Conservation (phyloP, 2,329 filamentous ascomycete species). For the Sclerotinia nivalis region DNA sequence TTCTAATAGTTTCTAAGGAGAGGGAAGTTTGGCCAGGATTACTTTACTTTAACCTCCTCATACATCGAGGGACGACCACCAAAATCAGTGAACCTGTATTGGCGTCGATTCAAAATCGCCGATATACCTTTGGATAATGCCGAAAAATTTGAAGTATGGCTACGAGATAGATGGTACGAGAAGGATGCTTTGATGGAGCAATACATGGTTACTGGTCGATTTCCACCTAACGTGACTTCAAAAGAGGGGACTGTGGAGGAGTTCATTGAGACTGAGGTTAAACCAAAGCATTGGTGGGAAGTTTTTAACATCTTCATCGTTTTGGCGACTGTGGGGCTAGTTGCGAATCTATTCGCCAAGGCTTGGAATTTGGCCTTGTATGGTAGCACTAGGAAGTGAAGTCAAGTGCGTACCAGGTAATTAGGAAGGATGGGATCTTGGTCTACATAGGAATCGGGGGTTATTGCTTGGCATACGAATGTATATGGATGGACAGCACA, state of each 20-base stretch:
- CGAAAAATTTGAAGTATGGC: slow-evolving; percentile 79
- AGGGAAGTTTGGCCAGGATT: slow-evolving; percentile 83
- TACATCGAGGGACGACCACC: slow-evolving; percentile 87
- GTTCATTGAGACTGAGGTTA: slow-evolving; percentile 42
- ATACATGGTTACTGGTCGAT: slow-evolving; percentile 74
- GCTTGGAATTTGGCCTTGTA: slow-evolving; percentile 29
- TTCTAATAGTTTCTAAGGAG: slow-evolving; percentile 44
- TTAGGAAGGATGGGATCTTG: not conserved
- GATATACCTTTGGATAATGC: slow-evolving; percentile 78
- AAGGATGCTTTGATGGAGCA: slow-evolving; percentile 89
- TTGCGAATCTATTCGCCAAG: slow-evolving; percentile 35
- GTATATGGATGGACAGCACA: slow-evolving; percentile 14
- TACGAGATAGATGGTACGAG: slow-evolving; percentile 83
- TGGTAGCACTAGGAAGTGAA: slow-evolving; percentile 4
- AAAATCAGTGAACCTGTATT: slow-evolving; percentile 96
- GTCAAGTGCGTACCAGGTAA: not conserved
- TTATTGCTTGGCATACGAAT: not conserved
- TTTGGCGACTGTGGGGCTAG: slow-evolving; percentile 35
- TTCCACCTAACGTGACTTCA: slow-evolving; percentile 53
- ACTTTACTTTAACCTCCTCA: slow-evolving; percentile 82
- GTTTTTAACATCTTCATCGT: slow-evolving; percentile 40
- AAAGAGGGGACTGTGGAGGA: slow-evolving; percentile 29
- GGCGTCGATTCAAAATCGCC: slow-evolving; percentile 78
- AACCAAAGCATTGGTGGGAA: slow-evolving; percentile 39
- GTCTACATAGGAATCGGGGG: not conserved